Conservation (phyloP, 495 filamentous ascomycete species). For the Cairneyella variabilis region DNA sequence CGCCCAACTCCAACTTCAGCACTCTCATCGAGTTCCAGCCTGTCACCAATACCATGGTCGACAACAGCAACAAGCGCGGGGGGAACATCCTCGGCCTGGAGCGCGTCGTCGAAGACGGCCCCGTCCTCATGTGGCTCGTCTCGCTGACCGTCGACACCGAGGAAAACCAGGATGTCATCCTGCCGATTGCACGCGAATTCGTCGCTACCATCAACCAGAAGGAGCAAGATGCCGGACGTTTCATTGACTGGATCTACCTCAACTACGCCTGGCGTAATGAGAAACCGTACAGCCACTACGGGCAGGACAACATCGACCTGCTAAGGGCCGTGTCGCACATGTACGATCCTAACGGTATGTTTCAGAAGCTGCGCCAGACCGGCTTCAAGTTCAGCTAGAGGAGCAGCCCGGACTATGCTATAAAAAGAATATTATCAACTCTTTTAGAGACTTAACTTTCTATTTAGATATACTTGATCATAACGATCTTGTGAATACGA, state of each 20-base stretch:
- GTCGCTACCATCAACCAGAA: constrained; percentile 29
- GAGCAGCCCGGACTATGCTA: constrained; percentile 4
- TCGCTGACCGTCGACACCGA: constrained; percentile 32
- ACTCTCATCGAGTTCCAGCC: constrained; percentile 11
- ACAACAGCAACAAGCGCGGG: neutral
- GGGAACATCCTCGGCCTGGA: constrained; percentile 17
- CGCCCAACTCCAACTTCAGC: constrained; percentile 6
- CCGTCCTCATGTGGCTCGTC: constrained; percentile 42
- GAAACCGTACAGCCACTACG: constrained; percentile 38
- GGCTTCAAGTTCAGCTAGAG: constrained; percentile 31
- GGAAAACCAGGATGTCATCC: constrained; percentile 28
- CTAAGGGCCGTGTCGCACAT: constrained; percentile 34
- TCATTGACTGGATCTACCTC: constrained; percentile 22
- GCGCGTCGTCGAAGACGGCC: constrained; percentile 20
- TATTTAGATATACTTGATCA: constrained; percentile 7
- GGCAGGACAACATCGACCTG: constrained; percentile 28
- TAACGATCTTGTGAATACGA: constrained; percentile 7
- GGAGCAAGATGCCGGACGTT: constrained; percentile 15
- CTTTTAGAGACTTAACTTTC: constrained; percentile 10
- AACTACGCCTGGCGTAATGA: constrained; percentile 41
- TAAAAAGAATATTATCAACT: constrained; percentile 5
- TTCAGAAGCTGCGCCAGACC: constrained; percentile 36
- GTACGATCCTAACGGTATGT: constrained; percentile 39
- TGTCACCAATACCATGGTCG: constrained; percentile 6
- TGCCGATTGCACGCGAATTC: constrained; percentile 30